These are phyloP conservation scores for Panellus pusillus DNA, from an alignment of 768 basidiomycete species.

Conservation along the genomic window DNA sequence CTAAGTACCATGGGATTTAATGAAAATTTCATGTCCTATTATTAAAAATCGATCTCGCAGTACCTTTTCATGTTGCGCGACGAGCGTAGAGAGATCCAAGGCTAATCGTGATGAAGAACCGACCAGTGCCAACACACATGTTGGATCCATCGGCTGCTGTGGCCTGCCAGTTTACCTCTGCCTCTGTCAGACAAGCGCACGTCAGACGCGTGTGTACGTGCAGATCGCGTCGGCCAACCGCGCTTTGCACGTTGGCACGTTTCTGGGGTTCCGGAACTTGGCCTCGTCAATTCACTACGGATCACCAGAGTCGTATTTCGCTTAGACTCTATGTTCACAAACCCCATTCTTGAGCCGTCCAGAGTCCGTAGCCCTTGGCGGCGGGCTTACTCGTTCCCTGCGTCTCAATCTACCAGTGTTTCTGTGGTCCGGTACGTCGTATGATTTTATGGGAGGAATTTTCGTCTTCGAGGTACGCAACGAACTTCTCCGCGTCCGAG, in stretches of 20 bases:
- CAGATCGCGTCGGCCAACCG: too few relatives aligned
- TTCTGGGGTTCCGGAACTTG: constrained; percentile 12
- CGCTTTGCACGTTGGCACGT: neutral
- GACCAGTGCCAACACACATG: neutral
- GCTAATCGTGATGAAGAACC: neutral
- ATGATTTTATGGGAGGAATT: too few relatives aligned
- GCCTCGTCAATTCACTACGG: constrained; percentile 4
- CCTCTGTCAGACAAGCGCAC: neutral
- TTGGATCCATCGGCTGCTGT: neutral
- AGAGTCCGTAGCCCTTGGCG: neutral
- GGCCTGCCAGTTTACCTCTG: neutral
- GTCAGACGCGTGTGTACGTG: neutral
- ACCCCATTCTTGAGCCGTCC: neutral
- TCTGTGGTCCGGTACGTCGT: too few relatives aligned
- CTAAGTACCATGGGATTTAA: too few relatives aligned
- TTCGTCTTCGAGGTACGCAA: too few relatives aligned
- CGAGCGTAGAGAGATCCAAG: neutral
- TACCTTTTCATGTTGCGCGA: too few relatives aligned
- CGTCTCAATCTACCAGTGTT: neutral
- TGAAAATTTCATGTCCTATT: too few relatives aligned
- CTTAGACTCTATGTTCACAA: constrained; percentile 9
- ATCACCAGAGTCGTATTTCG: constrained; percentile 16
- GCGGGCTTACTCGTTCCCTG: neutral
- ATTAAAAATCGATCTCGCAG: too few relatives aligned
- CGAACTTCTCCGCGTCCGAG: too few relatives aligned